Percentiles rank a stretch among this genome's conserved stretches.
Evolutionary conservation across 1,139 yeast genomes (phyloP).

Genomic region (Taphrina sp.): DNA sequence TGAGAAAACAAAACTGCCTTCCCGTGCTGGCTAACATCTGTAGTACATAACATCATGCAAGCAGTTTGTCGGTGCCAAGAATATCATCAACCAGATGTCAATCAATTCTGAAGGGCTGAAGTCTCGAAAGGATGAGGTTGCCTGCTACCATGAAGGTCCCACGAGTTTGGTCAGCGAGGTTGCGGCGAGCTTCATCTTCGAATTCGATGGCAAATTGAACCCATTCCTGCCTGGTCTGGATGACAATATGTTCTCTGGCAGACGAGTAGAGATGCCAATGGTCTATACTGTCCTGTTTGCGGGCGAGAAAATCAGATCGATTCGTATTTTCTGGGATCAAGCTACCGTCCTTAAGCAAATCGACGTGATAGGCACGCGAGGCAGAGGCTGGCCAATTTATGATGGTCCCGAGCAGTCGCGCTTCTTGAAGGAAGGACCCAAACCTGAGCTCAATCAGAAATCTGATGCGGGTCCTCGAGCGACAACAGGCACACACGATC

Average conservation of each 20-base stretch:
- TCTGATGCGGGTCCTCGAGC: neutral
- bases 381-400: slow-evolving; percentile 43
- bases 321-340: slow-evolving; percentile 42
- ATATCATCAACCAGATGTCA: slow-evolving; percentile 39
- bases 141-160: slow-evolving; percentile 37
- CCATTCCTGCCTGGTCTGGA: slow-evolving; percentile 41
- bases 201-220: slow-evolving; percentile 40
- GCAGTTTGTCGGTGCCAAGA: slow-evolving; percentile 37
- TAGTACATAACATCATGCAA: slow-evolving; percentile 40
- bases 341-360: slow-evolving; percentile 42
- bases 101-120: slow-evolving; percentile 38
- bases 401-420: slow-evolving; percentile 39
- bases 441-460: neutral
- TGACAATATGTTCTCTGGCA: slow-evolving; percentile 41
- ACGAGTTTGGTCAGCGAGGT: slow-evolving; percentile 40
- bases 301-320: slow-evolving; percentile 36
- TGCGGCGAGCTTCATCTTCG: slow-evolving; percentile 40
- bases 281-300: slow-evolving; percentile 40
- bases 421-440: slow-evolving; percentile 5
- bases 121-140: slow-evolving; percentile 36
- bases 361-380: slow-evolving; percentile 42
- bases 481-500: slow-evolving; percentile 10
- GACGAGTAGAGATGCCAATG: slow-evolving; percentile 39
- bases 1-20: too few relatives aligned
- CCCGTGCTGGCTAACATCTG: too few relatives aligned